phyloP scores from a whole-genome alignment of 495 filamentous ascomycete genomes.

The Penicillium silybi region DNA sequence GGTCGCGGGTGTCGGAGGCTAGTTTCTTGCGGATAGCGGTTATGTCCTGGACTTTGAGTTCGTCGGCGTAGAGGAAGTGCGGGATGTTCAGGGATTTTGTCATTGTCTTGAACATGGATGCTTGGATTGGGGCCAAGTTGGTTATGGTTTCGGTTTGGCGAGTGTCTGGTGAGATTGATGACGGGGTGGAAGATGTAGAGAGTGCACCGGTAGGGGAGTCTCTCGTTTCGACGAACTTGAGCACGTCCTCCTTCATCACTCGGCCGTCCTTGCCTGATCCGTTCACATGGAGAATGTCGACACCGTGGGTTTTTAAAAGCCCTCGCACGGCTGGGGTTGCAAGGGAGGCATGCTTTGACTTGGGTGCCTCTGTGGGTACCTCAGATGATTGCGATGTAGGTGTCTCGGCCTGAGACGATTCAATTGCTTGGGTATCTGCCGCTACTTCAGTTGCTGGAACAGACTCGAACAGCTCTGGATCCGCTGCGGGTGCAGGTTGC shows the following conservation, averaged over 20 bases:
- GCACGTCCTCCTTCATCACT: constrained; percentile 91
- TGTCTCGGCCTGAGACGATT: constrained; percentile 11
- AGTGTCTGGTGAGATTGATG: constrained; percentile 17
- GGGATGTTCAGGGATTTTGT: constrained; percentile 84
- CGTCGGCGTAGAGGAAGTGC: constrained; percentile 89
- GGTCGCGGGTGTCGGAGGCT: constrained; percentile 34
- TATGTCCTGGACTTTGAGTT: constrained; percentile 72
- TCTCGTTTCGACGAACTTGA: constrained; percentile 53
- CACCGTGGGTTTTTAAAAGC: constrained; percentile 67
- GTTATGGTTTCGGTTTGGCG: constrained; percentile 62
- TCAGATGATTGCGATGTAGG: background rate
- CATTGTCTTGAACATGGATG: constrained; percentile 98
- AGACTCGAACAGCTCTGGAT: constrained; percentile 24
- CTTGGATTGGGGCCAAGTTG: constrained; percentile 72
- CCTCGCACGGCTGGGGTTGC: constrained; percentile 94
- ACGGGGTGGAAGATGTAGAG: constrained; percentile 3
- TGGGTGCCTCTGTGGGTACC: constrained; percentile 6
- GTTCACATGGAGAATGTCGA: constrained; percentile 70
- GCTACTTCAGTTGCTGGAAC: constrained; percentile 10
- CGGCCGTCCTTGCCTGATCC: constrained; percentile 92
- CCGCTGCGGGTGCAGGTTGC: constrained; percentile 28
- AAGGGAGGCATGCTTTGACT: constrained; percentile 59
- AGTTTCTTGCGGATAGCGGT: constrained; percentile 65
- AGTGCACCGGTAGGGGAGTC: constrained; percentile 12
- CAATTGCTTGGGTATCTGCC: constrained; percentile 18